Conservation (phyloP, 2,329 filamentous ascomycete species). For the Hymenoscyphus scutula region DNA sequence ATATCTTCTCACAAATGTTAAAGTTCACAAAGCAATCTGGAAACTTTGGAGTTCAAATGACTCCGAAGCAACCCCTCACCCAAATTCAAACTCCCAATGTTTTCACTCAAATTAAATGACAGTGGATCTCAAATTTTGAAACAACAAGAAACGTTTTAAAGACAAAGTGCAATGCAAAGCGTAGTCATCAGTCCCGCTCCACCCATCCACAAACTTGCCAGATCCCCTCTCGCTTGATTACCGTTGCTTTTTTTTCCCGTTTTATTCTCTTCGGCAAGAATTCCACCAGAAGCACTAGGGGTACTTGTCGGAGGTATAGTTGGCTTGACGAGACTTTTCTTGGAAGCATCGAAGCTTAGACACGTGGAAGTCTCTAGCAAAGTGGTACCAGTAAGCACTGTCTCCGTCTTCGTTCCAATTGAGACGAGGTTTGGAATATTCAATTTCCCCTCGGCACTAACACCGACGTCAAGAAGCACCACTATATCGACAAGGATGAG, state of each 20-base stretch:
- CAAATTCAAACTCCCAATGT: too few species aligned
- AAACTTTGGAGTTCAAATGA: too few species aligned
- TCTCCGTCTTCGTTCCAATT: background rate
- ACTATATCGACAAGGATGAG: conserved; percentile 7
- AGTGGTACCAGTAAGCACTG: conserved; percentile 6
- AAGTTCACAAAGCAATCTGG: too few species aligned
- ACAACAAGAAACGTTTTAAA: conserved; percentile 9
- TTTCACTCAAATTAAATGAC: too few species aligned
- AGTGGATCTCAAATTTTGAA: too few species aligned
- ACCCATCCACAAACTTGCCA: conserved; percentile 9
- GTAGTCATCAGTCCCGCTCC: conserved; percentile 10
- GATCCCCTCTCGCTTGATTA: background rate
- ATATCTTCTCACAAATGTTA: too few species aligned
- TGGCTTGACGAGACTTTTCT: conserved; percentile 13
- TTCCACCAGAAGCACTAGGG: background rate
- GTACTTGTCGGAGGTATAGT: conserved; percentile 8
- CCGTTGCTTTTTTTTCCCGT: background rate
- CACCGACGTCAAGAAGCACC: conserved; percentile 6
- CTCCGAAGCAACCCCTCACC: too few species aligned
- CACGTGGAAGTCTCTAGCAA: conserved; percentile 14
- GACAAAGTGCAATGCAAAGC: conserved; percentile 12
- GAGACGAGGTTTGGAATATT: background rate
- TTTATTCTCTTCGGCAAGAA: background rate
- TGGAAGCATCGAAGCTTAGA: conserved; percentile 12
- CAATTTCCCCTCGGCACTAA: conserved; percentile 7